Conservation (phyloP, 2,329 filamentous ascomycete genomes). For the Lithohypha guttulata region DNA sequence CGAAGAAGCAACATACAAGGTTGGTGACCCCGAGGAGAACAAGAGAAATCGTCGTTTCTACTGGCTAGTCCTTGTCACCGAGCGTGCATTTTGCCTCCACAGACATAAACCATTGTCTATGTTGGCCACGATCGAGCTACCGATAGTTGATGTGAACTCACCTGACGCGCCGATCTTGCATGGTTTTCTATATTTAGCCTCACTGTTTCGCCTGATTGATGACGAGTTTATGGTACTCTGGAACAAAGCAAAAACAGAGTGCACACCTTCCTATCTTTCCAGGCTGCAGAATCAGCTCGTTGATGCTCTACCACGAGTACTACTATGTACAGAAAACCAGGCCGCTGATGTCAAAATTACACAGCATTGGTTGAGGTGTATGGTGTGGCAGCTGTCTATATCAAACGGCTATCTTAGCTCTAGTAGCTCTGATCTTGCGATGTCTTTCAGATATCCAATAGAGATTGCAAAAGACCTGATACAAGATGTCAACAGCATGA, state of each 20-base stretch:
- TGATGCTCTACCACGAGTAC: conserved; percentile 14
- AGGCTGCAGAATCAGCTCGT: conserved; percentile 48
- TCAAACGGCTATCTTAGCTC: conserved; percentile 47
- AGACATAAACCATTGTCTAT: conserved; percentile 55
- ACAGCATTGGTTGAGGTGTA: conserved; percentile 58
- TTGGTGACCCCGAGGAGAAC: conserved; percentile 49
- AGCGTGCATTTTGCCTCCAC: conserved; percentile 60
- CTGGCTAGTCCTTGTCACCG: conserved; percentile 62
- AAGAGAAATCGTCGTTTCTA: conserved; percentile 56
- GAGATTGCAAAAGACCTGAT: conserved; percentile 52
- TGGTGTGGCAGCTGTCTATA: conserved; percentile 63
- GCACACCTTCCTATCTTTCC: conserved; percentile 46
- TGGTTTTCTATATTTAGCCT: conserved; percentile 50
- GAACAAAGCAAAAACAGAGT: conserved; percentile 53
- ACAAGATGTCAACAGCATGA: conserved; percentile 59
- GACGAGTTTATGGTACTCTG: conserved; percentile 53
- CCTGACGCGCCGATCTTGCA: conserved; percentile 44
- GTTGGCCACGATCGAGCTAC: conserved; percentile 52
- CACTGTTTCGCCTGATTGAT: conserved; percentile 56
- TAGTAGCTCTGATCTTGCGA: conserved; percentile 10
- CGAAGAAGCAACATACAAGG: conserved; percentile 42
- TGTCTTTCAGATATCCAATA: conserved; percentile 43
- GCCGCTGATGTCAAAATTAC: conserved; percentile 41
- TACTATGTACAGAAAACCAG: conserved; percentile 21
- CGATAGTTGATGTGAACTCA: conserved; percentile 47